Percentiles rank a stretch among this genome's conserved stretches.
phyloP scores from a whole-genome alignment of 768 basidiomycete species.

The Lactifluus piperatus region DNA sequence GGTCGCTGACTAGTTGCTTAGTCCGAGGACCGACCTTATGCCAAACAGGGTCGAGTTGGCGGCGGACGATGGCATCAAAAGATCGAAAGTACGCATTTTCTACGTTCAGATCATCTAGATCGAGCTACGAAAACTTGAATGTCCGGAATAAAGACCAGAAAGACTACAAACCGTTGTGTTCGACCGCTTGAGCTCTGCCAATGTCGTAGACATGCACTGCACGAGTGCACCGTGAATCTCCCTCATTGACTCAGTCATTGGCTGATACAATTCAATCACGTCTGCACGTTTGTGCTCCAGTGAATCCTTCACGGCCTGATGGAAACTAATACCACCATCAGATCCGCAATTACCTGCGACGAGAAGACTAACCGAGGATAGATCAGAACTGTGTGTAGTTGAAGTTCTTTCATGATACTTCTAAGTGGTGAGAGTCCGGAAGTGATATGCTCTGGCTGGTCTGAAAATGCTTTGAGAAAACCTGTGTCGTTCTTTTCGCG shows the following conservation, averaged over 20 bases:
- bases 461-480: slow-evolving; percentile 95
- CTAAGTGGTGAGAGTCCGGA: slow-evolving; percentile 87
- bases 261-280: slow-evolving; percentile 85
- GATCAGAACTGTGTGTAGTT: slow-evolving; percentile 80
- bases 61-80: slow-evolving; percentile 82
- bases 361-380: slow-evolving; percentile 67
- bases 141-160: neutral
- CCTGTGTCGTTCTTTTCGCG: slow-evolving; percentile 84
- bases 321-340: slow-evolving; percentile 51
- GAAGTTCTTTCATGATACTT: slow-evolving; percentile 88
- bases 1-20: slow-evolving; percentile 83
- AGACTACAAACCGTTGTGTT: slow-evolving; percentile 49
- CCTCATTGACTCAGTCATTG: slow-evolving; percentile 77
- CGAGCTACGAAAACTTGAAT: slow-evolving; percentile 48
- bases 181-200: slow-evolving; percentile 83
- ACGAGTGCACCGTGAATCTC: slow-evolving; percentile 89
- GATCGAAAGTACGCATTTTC: slow-evolving; percentile 92
- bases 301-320: slow-evolving; percentile 75
- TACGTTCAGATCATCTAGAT: slow-evolving; percentile 86
- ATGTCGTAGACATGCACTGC: slow-evolving; percentile 87
- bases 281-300: slow-evolving; percentile 82
- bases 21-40: slow-evolving; percentile 92
- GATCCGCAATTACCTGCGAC: neutral
- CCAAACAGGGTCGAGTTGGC: slow-evolving; percentile 90
- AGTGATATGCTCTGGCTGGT: slow-evolving; percentile 92